Base-by-base conservation (phyloP, 2,329 filamentous ascomycete species). In the Ilyonectria destructans region DNA sequence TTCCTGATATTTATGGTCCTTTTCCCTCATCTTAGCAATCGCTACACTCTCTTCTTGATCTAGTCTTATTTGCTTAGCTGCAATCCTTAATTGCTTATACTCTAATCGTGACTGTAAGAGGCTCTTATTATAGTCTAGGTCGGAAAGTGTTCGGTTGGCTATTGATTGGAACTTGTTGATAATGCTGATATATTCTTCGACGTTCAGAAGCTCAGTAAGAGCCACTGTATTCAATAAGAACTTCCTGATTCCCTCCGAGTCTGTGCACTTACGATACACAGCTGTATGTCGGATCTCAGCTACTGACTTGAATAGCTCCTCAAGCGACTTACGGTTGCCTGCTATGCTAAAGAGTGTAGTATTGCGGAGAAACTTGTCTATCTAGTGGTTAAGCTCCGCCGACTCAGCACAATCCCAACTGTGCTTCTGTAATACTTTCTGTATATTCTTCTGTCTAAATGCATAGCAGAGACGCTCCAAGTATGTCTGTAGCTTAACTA, bases 341-440 rank as follows among this genome's bases (percentile, higher is more conserved):
- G 10, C 7, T 10, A 7, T 4, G 48, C 17, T 12, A 17, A 51
- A 51, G 13, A 10, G 26, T 6, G 26, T 3, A 33, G 15, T 7
- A 26, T 54, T 4, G 9, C n/a, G 8, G 10, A 54, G 29, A 35
- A 54, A 54, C n/a, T 54, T n/a, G 8, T 26, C 48, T 4, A 15
- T 51, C 58, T 31, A 60, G 9, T 10, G 6, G 33, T 51, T n/a
- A 0, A 60, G 45, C 15, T 60, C 58, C 9, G 12, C 58, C 31
- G 33, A 23, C 19, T 60, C 58, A 19, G 46, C 58, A 43, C 58
- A 60, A 31, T 40, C 19, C 58, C 45, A 60, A 6, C 58, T 10
- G 8, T 12, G n/a, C 13, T 2, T 10, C 8, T 8, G 7, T 21
- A 60, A 17, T 10, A 29, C 26, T 1, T 51, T 19, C 2, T 13